Conservation (phyloP, 371 early-diverging fungal genomes). For the Coemansia sp. region DNA sequence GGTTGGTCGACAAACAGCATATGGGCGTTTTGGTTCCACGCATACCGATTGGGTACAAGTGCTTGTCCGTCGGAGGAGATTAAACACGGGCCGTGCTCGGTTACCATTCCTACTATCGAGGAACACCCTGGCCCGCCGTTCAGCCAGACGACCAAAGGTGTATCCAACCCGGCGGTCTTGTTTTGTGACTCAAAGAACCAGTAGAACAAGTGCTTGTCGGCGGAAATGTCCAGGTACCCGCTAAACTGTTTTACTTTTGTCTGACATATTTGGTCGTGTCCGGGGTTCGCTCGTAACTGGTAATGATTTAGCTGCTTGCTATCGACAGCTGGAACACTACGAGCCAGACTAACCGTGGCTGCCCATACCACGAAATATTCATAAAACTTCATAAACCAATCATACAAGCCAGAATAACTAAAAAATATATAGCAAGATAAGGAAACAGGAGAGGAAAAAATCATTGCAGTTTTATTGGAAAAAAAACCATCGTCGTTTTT, state of each 20-base stretch:
- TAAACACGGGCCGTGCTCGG: conserved; percentile 77
- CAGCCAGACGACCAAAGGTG: conserved; percentile 66
- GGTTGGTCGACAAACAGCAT: conserved; percentile 85
- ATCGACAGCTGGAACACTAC: too few species aligned
- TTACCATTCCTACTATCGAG: conserved; percentile 71
- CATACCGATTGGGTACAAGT: conserved; percentile 58
- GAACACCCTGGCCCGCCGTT: conserved; percentile 85
- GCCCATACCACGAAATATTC: too few species aligned
- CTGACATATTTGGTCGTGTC: conserved; percentile 9
- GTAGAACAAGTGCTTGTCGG: conserved; percentile 73
- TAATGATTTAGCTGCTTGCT: not conserved
- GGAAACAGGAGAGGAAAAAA: too few species aligned
- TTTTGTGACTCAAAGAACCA: conserved; percentile 86
- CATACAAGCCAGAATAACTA: too few species aligned
- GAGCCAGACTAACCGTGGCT: too few species aligned
- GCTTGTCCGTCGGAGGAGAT: conserved; percentile 61
- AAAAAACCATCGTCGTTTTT: too few species aligned
- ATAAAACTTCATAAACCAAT: too few species aligned
- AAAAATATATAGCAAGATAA: too few species aligned
- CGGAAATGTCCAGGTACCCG: conserved; percentile 63
- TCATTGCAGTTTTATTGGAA: too few species aligned
- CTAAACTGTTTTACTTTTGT: conserved; percentile 45
- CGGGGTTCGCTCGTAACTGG: conserved; percentile 3
- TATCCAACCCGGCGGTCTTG: conserved; percentile 56
- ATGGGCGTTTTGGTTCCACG: conserved; percentile 78